Evolutionary conservation across 257 asterid genomes (phyloP).

Genomic region (Solanum neorickii): DNA sequence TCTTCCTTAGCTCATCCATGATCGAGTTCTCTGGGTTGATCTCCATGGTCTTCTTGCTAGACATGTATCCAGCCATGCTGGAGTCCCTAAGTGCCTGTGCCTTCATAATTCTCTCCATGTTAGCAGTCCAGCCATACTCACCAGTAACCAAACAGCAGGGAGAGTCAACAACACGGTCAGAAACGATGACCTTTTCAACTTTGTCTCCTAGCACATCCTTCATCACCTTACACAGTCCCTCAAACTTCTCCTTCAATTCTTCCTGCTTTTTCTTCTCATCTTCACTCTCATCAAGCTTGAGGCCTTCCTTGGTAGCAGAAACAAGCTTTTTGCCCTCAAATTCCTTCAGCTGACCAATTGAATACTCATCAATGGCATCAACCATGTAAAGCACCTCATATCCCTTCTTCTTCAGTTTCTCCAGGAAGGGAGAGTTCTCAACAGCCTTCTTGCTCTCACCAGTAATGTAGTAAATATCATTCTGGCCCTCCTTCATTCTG

Average conservation of each 20-base stretch:
- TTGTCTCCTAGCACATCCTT: conserved; percentile 51
- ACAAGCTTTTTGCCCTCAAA: conserved; percentile 48
- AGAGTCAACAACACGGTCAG: conserved; percentile 51
- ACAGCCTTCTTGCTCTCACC: conserved; percentile 60
- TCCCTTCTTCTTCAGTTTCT: conserved; percentile 47
- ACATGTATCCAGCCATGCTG: conserved; percentile 53
- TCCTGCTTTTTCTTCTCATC: conserved; percentile 40
- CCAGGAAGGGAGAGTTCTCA: conserved; percentile 58
- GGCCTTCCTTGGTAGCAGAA: conserved; percentile 58
- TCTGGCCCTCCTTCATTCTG: conserved; percentile 54
- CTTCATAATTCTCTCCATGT: conserved; percentile 40
- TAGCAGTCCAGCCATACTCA: conserved; percentile 48
- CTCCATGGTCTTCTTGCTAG: conserved; percentile 56
- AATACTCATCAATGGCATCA: conserved; percentile 52
- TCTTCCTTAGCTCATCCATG: conserved; percentile 53
- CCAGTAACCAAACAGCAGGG: conserved; percentile 57
- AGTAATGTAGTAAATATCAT: conserved; percentile 42
- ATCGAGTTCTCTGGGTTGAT: conserved; percentile 50
- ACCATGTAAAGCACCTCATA: conserved; percentile 48
- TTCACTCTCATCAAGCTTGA: conserved; percentile 50
- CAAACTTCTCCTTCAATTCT: conserved; percentile 26
- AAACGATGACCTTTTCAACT: conserved; percentile 41
- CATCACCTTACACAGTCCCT: conserved; percentile 51
- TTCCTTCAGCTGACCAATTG: conserved; percentile 47
- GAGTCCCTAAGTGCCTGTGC: conserved; percentile 51